phyloP scores from a whole-genome alignment of 306 rosid genomes.

The Citrullus colocynthis region DNA sequence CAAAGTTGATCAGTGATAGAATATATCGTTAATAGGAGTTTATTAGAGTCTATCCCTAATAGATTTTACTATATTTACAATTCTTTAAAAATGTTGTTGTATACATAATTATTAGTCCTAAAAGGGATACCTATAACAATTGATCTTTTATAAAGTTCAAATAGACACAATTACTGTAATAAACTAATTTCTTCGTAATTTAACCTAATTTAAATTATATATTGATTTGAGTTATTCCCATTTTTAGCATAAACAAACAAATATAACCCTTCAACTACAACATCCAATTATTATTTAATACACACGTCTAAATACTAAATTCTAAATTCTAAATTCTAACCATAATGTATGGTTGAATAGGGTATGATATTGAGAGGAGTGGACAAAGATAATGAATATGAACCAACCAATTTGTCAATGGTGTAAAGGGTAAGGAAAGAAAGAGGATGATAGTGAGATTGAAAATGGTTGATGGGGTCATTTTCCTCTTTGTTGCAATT shows the following conservation, averaged over 20 bases:
- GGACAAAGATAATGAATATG: background rate
- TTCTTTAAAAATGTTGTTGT: too few relatives aligned
- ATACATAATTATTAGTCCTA: too few relatives aligned
- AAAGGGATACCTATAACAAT: too few relatives aligned
- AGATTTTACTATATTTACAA: too few relatives aligned
- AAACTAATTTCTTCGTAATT: background rate
- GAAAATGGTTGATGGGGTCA: background rate
- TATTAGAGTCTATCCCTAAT: too few relatives aligned
- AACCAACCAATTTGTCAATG: background rate
- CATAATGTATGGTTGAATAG: background rate
- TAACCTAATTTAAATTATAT: background rate
- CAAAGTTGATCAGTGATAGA: too few relatives aligned
- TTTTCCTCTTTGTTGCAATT: background rate
- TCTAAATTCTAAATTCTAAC: background rate
- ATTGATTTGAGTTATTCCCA: background rate
- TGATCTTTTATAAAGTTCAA: too few relatives aligned
- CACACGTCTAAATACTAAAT: too few relatives aligned
- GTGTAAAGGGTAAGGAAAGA: background rate
- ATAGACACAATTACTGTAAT: background rate
- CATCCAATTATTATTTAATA: too few relatives aligned
- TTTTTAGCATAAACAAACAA: background rate
- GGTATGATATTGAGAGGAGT: background rate
- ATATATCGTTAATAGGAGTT: too few relatives aligned
- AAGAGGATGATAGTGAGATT: background rate
- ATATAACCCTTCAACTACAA: background rate